Evolutionary conservation across 2,329 filamentous ascomycete species (phyloP).

Genomic region (Venturia asperata): DNA sequence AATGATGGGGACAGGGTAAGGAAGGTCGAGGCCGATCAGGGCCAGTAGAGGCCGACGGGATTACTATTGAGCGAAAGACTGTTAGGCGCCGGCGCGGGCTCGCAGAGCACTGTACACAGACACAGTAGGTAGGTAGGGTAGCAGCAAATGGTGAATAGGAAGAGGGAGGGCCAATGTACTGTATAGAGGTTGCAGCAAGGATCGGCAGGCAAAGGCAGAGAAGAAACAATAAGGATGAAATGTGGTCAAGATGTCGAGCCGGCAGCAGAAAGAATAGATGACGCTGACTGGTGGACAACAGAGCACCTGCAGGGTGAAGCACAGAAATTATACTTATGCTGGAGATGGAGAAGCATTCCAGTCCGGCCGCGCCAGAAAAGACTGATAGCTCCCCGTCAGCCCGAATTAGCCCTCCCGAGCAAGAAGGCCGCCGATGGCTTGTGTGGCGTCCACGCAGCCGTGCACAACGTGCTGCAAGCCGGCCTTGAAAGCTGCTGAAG

Average conservation of each 20-base stretch:
- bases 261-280: not conserved
- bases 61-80: constrained; percentile 12
- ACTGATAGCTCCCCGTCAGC: too few species aligned
- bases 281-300: not conserved
- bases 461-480: constrained; percentile 9
- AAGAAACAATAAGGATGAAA: not conserved
- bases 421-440: not conserved
- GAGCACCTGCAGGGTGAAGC: not conserved
- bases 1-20: not conserved
- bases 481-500: not conserved
- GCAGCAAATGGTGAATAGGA: not conserved
- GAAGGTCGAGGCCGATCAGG: constrained; percentile 7
- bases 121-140: too few species aligned
- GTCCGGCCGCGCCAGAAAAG: too few species aligned
- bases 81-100: constrained; percentile 11
- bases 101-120: not conserved
- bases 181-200: constrained; percentile 10
- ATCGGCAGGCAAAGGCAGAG: not conserved
- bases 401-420: too few species aligned
- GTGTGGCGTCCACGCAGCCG: constrained; percentile 1
- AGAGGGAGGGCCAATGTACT: not conserved
- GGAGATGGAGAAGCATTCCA: too few species aligned
- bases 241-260: not conserved
- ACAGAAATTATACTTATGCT: too few species aligned
- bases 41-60: not conserved